Percentiles rank a stretch among this genome's conserved stretches.
Conservation (phyloP, 176 grass and related monocot genomes). For the Chrysopogon serrulatus region DNA sequence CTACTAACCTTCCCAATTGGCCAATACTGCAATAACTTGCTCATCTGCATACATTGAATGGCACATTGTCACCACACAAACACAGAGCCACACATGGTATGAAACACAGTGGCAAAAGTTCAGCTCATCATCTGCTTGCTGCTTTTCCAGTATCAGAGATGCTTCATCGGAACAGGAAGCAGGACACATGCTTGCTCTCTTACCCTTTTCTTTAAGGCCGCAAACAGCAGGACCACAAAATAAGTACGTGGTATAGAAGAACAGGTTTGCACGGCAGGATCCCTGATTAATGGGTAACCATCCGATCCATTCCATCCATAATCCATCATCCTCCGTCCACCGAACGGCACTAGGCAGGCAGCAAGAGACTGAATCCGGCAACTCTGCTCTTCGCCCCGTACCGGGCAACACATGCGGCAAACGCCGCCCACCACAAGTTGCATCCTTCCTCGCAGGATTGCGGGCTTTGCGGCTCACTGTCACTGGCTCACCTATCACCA, state of each 20-base stretch:
- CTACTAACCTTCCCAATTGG: too few relatives aligned
- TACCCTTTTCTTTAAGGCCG: background rate
- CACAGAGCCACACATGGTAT: background rate
- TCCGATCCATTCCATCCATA: background rate
- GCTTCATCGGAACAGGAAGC: background rate
- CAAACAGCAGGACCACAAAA: background rate
- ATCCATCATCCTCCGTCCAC: background rate
- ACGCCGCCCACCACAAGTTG: background rate
- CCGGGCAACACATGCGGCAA: background rate
- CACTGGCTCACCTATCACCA: background rate
- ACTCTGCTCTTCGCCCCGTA: background rate
- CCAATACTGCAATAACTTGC: too few relatives aligned
- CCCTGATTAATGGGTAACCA: constrained; percentile 10
- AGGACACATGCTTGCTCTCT: background rate
- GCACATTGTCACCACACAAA: too few relatives aligned
- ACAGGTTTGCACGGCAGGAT: background rate
- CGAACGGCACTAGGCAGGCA: constrained; percentile 30
- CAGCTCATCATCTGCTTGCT: background rate
- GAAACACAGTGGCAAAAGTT: background rate
- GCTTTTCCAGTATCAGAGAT: background rate
- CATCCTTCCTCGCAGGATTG: background rate
- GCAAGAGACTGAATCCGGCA: background rate
- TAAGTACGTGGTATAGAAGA: background rate
- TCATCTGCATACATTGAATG: background rate
- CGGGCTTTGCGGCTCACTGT: background rate